Evolutionary conservation across 1,284 basidiomycete genomes (phyloP), one percentile per base, ranked within the genome.

Genomic region (Cutaneotrichosporon cavernicola): DNA sequence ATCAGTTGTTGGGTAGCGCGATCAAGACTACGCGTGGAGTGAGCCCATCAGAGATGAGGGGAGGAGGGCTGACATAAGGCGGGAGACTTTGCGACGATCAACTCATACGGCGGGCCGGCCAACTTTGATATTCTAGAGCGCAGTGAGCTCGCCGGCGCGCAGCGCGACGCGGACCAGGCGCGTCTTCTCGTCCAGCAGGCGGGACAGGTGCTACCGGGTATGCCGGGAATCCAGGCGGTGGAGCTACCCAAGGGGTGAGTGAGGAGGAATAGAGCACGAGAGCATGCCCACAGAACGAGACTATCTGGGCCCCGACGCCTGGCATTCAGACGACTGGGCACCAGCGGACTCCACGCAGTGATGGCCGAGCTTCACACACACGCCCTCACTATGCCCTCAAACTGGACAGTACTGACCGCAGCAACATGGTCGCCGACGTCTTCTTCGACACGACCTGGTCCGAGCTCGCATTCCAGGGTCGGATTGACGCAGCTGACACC

Each of bases 361-460:
- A 26, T 26, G 26, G 26, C 26, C 3, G 18, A 5, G 46, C 46
- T 49, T 7, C 26, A 52, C 26, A 49, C 57, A 36, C 16, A n/a
- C 46, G 10, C 18, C 4, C 46, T 14, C 18, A 1, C 18, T 3
- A 16, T 9, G 10, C 46, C 8, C 14, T 49, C 22, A 5, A 36
- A 36, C 36, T 36, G 13, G 31, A 32, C 30, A 6, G 16, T 9
- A n/a, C 58, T 51, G 13, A 60, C 55, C 57, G 18, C 53, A 64
- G 63, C 47, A 56, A 66, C 32, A 51, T 70, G 32, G 61, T 67
- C 64, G 53, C 61, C 14, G 70, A 72, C 55, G 60, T 72, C 47
- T 62, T 69, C 43, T 70, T 72, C 53, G 70, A 72, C 63, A 52
- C 61, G 66, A 32, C 51, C 52, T 72, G 64, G 34, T 65, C 64